Evolutionary conservation across 1,139 yeast species (phyloP), one percentile per base, ranked within the genome.

Genomic region (Meyerozyma elateridarum): DNA sequence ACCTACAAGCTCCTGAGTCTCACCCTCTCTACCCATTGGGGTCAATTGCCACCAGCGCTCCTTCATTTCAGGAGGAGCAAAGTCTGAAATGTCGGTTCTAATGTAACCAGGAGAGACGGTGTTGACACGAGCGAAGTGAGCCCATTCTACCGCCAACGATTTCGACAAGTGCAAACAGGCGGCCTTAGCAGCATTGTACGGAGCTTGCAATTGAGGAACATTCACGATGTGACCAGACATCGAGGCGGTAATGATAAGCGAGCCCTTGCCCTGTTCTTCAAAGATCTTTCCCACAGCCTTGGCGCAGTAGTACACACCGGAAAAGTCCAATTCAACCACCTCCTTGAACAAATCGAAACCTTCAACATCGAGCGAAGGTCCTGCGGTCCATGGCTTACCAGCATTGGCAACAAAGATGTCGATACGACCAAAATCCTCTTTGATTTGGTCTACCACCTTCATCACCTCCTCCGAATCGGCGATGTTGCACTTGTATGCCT

Each of bases 211-310:
- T 56, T 85, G 93, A 9, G 95, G 95, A 41, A 77, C 76, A 58
- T 85, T 85, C 42, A 83, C 89, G 48, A 85, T 81, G 42, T 75
- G 75, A 22, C 91, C 95, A 16, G 91, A 81, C 91, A 85, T 85
- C 35, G 93, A 82, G 5, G 91, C 93, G 36, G 88, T 77, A 53
- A 85, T 66, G 41, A 84, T 77, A 41, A 82, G 66, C 7, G 91
- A 80, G 15, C 88, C 94, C 41, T 65, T 63, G 13, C 83, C 81
- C 41, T 82, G 76, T 44, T 62, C 65, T 60, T 76, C 73, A 69
- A 88, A 87, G 44, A 81, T 65, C 44, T 69, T 64, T 33, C 95
- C 96, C 35, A 79, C 78, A 28, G 58, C 53, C 59, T 79, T 81
- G 44, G 91, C 81, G 51, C 48, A 44, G 41, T 41, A 82, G 64